These are phyloP conservation scores for Backusella tarrabulga DNA, from an alignment of 192 early-diverging fungal species.

Conservation along the genomic window DNA sequence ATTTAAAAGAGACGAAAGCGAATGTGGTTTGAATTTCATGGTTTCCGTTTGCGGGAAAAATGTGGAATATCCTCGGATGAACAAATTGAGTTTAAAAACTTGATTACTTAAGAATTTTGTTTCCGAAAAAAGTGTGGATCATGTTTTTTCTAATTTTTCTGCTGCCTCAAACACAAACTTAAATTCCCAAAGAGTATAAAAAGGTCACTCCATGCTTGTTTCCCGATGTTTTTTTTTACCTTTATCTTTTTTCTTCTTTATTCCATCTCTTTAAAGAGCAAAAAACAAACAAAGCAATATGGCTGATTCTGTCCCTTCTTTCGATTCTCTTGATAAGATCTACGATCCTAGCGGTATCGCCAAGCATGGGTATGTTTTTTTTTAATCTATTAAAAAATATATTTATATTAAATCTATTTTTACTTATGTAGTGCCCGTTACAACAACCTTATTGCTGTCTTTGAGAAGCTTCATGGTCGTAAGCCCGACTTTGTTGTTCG, in stretches of 20 bases:
- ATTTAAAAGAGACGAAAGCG: background rate
- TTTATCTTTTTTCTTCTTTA: background rate
- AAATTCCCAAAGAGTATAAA: slow-evolving; percentile 1
- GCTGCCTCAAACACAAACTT: background rate
- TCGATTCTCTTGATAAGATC: slow-evolving; percentile 25
- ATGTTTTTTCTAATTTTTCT: background rate
- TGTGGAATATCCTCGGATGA: background rate
- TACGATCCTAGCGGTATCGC: slow-evolving; percentile 13
- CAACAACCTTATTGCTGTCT: slow-evolving; percentile 43
- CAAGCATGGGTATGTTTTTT: slow-evolving; percentile 25
- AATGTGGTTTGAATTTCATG: background rate
- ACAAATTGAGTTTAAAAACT: background rate
- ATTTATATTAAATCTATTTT: background rate
- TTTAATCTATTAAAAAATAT: background rate
- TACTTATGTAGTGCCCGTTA: slow-evolving; percentile 46
- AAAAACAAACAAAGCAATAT: slow-evolving; percentile 6
- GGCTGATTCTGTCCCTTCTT: slow-evolving; percentile 26
- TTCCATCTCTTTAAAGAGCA: background rate
- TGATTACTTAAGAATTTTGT: background rate
- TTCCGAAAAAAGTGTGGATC: slow-evolving; percentile 2
- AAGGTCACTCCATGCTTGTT: background rate
- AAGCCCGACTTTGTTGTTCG: slow-evolving; percentile 81
- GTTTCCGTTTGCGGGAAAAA: background rate
- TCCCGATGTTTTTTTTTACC: background rate
- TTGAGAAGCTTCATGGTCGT: slow-evolving; percentile 51